These are phyloP conservation scores for Colletotrichum gloeosporioides DNA, from an alignment of 2,329 filamentous ascomycete genomes.

Conservation along the genomic window DNA sequence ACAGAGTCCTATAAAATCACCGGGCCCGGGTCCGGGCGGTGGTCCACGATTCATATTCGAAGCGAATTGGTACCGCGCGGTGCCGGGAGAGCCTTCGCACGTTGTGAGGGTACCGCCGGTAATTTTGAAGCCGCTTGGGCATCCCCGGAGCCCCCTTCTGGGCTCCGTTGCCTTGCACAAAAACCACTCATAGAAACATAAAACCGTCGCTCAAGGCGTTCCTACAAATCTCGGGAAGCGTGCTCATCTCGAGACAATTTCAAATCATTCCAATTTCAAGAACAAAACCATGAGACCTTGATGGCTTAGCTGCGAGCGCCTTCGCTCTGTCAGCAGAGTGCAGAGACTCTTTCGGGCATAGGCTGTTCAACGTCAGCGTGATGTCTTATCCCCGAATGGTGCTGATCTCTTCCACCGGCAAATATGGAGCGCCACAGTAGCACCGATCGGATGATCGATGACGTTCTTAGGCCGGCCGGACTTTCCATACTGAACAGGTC, in stretches of 20 bases:
- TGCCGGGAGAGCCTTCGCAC: not conserved
- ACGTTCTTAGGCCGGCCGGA: not conserved
- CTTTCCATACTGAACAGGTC: not conserved
- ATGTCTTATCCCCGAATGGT: not conserved
- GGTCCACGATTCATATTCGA: not conserved
- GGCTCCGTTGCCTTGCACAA: not conserved
- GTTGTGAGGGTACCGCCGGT: not conserved
- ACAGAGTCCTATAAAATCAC: not conserved
- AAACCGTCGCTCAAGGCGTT: not conserved
- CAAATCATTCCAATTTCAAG: not conserved
- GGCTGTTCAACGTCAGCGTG: not conserved
- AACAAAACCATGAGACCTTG: not conserved
- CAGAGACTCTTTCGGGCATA: not conserved
- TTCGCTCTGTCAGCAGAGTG: not conserved
- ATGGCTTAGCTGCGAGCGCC: not conserved
- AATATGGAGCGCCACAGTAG: not conserved
- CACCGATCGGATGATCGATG: conserved; percentile 8
- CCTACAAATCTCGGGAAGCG: not conserved
- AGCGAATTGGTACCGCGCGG: not conserved
- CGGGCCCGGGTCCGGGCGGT: not conserved
- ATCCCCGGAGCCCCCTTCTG: not conserved
- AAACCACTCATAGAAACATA: not conserved
- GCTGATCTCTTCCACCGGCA: not conserved
- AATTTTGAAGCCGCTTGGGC: not conserved
- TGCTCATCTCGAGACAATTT: not conserved